Evolutionary conservation across 345 rosid species (phyloP), one percentile per base, ranked within the genome.

Genomic region (Geranium brycei): DNA sequence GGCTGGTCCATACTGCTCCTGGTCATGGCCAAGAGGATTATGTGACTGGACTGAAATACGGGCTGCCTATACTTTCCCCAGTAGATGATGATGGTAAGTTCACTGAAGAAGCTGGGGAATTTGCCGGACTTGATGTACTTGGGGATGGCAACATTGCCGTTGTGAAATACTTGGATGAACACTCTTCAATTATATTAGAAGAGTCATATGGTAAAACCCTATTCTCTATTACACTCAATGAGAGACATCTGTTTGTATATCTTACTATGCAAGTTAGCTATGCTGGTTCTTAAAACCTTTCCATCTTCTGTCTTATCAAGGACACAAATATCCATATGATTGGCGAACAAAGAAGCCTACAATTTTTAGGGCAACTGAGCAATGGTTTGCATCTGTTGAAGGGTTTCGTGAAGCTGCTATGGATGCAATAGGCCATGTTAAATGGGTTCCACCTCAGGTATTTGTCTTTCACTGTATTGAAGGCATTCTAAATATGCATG

Each of bases 321-420:
- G 80, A 41, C 96, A 92, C 78, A 92, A 86, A 68, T 92, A 92
- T 79, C 96, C 98, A 57, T 92, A 89, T 79, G 96, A 92, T 79
- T 92, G 98, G 98, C 79, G 98, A 78, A 85, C 95, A 30, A 92
- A 92, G 70, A 84, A 84, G 72, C 98, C 96, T 19, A 89, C 96
- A 4, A 92, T 92, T 74, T 89, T 87, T 85, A 85, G 98, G 78
- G 98, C 95, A 17, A 92, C 98, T 58, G 95, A 92, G 81, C 98
- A 92, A 71, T 92, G 98, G 98, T 92, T 92, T 84, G 98, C 98
- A 71, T 92, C 98, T 16, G 95, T 92, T 61, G 98, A 87, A 79
- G 95, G 93, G 64, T 89, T 87, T 66, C 95, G 88, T 19, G 69
- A 69, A 59, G 87, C 86, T 64, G 84, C 95, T 51, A 77, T 87